Evolutionary conservation across 106 monocot genomes (phyloP).

Genomic region (Ottelia alismoides): DNA sequence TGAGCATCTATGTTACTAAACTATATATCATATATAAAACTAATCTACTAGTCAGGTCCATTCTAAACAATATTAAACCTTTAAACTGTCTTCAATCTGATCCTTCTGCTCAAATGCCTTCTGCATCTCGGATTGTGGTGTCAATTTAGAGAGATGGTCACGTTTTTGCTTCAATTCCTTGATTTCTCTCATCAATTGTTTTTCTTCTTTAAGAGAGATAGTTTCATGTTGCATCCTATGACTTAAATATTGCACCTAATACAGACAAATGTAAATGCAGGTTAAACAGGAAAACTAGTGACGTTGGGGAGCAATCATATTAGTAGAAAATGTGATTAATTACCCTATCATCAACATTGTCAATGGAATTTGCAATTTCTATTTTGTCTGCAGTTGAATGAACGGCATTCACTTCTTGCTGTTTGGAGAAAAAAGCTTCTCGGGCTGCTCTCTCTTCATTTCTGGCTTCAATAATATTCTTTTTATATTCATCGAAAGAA

Average conservation of each 20-base stretch:
- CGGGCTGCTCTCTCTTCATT: slow-evolving; percentile 27
- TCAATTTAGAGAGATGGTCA: slow-evolving; percentile 36
- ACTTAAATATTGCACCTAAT: slow-evolving; percentile 29
- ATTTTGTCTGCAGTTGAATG: slow-evolving; percentile 22
- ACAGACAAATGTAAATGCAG: not conserved
- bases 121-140: slow-evolving; percentile 24
- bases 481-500: slow-evolving; percentile 2
- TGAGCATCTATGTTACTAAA: not conserved
- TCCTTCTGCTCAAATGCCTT: slow-evolving; percentile 37
- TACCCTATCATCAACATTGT: slow-evolving; percentile 51
- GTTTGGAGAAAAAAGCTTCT: slow-evolving; percentile 21
- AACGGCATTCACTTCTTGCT: slow-evolving; percentile 23
- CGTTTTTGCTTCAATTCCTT: slow-evolving; percentile 34
- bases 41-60: no score
- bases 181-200: slow-evolving; percentile 39
- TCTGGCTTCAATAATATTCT: slow-evolving; percentile 20
- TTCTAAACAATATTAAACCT: slow-evolving; percentile 32
- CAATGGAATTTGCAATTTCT: slow-evolving; percentile 40
- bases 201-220: slow-evolving; percentile 45
- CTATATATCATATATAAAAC: not conserved
- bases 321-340: not conserved
- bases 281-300: not conserved
- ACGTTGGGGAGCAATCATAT: not conserved
- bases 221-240: slow-evolving; percentile 45
- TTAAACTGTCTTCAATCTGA: slow-evolving; percentile 18